These are phyloP conservation scores for Sorghum bicolor DNA, from an alignment of 176 grass and related monocot genomes.

Conservation along the genomic window Sorghum_bicolor_NCBIv3 NC_012872.2:9838501-9839000, in stretches of 20 bases:
- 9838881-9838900: not conserved
- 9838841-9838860: not conserved
- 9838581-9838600: constrained; percentile 6
- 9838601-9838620: not conserved
- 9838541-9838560: constrained; percentile 93
- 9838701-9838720: constrained; percentile 81
- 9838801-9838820: constrained; percentile 66
- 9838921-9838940: constrained; percentile 96
- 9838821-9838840: constrained; percentile 50
- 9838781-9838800: constrained; percentile 75
- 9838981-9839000: constrained; percentile 98
- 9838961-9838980: constrained; percentile 94
- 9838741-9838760: constrained; percentile 89
- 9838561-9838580: constrained; percentile 22
- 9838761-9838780: constrained; percentile 79
- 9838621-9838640: not conserved
- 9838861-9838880: not conserved
- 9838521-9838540: constrained; percentile 95
- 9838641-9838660: not conserved
- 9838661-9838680: constrained; percentile 38
- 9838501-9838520: constrained; percentile 94
- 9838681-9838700: constrained; percentile 97
- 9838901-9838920: constrained; percentile 17
- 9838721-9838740: constrained; percentile 93
- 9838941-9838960: constrained; percentile 83